Base-by-base conservation (phyloP, 2,329 filamentous ascomycete genomes). In the Colletotrichum euphorbiae region DNA sequence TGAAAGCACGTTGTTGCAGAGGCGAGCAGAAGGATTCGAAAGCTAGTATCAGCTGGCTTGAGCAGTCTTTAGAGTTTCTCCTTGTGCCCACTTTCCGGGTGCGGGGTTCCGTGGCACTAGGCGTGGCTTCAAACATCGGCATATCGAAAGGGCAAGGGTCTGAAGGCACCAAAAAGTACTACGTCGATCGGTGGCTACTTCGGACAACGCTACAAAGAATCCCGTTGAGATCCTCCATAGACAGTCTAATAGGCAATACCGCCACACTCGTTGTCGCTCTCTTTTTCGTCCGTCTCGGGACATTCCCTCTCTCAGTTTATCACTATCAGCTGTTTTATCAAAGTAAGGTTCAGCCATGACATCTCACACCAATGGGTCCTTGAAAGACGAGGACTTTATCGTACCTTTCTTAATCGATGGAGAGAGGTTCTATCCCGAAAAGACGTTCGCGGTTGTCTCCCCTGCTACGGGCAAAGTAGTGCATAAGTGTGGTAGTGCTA, bases 401-500 rank as follows among this genome's bases (percentile, higher is more conserved):
- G 77, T 83, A 17, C 81, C 82, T 6, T 81, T 84, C 64, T 69
- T 83, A 54, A 82, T 84, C 60, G 74, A 80, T 64, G 82, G 81
- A 69, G 75, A 79, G 73, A 83, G 88, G 67, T 76, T 82, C 59
- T 77, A 74, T 6, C 82, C 83, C 11, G 74, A 77, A 1, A 81
- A 81, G 15, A 85, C 84, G 11, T 89, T 88, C 73, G 76, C 84
- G 40, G 86, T 93, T 43, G 80, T 81, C 68, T 86, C 83, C 36
- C 90, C 91, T 2, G 76, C 55, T 75, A 87, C 77, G 71, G 87
- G 75, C 24, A 74, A 85, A 13, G 75, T 88, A 43, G 82, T 89
- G 74, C 81, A 86, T 70, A 82, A 84, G 64, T 87, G 86, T 65
- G 83, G 85, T 38, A 87, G 76, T 42, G 87, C 88, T 0, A 80